Percentiles rank a stretch among this genome's conserved stretches.
Evolutionary conservation across 176 grass and related monocot species (phyloP).

Genomic region (Zoysia pacifica): DNA sequence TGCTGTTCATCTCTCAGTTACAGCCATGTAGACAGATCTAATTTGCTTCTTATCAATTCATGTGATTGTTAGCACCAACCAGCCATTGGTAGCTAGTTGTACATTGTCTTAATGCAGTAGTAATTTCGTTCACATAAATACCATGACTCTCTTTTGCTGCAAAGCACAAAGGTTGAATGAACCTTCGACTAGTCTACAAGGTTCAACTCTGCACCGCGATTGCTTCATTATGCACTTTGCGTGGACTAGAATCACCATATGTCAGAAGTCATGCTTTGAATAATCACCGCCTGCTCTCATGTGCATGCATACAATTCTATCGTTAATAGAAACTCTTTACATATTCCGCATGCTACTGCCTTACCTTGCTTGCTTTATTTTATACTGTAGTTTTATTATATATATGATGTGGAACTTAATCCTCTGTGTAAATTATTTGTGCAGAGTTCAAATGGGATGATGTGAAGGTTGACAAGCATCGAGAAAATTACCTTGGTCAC

Average conservation of each 20-base stretch:
- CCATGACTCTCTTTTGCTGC: background rate
- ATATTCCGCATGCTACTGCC: background rate
- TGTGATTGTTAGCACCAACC: background rate
- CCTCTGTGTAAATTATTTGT: conserved; percentile 6
- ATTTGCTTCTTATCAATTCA: conserved; percentile 1
- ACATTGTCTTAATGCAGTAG: background rate
- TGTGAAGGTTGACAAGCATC: conserved; percentile 97
- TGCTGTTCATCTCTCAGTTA: background rate
- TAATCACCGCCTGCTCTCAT: background rate
- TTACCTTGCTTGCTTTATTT: conserved; percentile 20
- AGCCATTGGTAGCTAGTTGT: background rate
- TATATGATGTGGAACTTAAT: conserved; percentile 14
- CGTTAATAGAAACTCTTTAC: conserved; percentile 16
- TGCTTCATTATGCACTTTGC: conserved; percentile 5
- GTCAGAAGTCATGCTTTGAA: background rate
- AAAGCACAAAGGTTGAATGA: background rate
- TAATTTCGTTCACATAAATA: background rate
- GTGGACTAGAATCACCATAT: background rate
- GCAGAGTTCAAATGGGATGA: conserved; percentile 99
- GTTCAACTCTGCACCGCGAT: background rate
- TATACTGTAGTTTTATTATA: background rate
- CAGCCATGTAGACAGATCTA: background rate
- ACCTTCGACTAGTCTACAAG: background rate
- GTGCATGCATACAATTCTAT: background rate
- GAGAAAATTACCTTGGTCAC: conserved; percentile 96